Evolutionary conservation across 164 flowering plant species (phyloP).

Genomic region (Berberis vulgaris): DNA sequence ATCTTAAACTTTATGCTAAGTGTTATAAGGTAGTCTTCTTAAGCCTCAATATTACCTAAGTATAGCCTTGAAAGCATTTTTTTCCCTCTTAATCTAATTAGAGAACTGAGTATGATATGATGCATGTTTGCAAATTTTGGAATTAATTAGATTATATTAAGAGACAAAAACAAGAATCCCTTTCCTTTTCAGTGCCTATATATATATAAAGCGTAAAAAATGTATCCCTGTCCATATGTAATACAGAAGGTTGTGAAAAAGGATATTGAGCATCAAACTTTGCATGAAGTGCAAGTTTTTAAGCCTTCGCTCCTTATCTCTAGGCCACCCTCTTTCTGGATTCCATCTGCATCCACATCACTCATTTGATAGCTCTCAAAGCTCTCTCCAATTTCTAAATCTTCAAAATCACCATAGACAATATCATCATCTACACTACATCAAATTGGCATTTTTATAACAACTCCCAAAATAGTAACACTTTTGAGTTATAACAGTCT

Average conservation of each 20-base stretch:
- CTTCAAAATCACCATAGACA: constrained; percentile 85
- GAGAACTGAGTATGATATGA: too few species aligned
- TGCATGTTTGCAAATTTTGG: too few species aligned
- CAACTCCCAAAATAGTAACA: too few species aligned
- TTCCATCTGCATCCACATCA: constrained; percentile 3
- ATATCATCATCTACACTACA: constrained; percentile 48
- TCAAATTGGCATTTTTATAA: too few species aligned
- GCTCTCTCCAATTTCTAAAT: constrained; percentile 76
- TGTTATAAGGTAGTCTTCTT: too few species aligned
- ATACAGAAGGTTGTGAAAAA: constrained; percentile 12
- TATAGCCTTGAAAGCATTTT: too few species aligned
- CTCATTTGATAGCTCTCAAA: constrained; percentile 21
- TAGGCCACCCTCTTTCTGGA: constrained; percentile 24
- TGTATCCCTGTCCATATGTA: not conserved
- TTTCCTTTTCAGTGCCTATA: too few species aligned
- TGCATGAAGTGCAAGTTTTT: constrained; percentile 92
- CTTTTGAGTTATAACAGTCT: too few species aligned
- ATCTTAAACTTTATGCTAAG: too few species aligned
- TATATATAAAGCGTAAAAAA: not conserved
- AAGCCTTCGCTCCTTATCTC: constrained; percentile 48
- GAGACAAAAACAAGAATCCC: not conserved
- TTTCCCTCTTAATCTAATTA: too few species aligned
- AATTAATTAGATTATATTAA: too few species aligned
- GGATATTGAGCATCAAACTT: constrained; percentile 90
- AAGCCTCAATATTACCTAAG: too few species aligned